These are phyloP conservation scores for Hypoxylon intermedium DNA, from an alignment of 495 filamentous ascomycete species.

Conservation along the genomic window DNA sequence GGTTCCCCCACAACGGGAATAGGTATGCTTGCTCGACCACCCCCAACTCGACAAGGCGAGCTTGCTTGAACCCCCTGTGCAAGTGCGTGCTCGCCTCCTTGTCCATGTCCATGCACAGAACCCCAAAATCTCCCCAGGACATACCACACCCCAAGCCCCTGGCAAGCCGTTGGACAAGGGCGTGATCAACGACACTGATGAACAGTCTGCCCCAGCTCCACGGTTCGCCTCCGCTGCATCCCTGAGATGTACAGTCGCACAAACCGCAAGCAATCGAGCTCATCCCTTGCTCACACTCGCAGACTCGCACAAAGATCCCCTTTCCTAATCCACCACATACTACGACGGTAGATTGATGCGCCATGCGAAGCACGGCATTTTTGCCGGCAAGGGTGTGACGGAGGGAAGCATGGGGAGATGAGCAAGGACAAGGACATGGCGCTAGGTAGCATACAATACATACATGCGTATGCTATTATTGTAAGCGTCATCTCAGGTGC, in stretches of 20 bases:
- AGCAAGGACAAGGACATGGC: constrained; percentile 10
- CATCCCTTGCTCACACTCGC: constrained; percentile 38
- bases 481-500: constrained; percentile 7
- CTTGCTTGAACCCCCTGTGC: constrained; percentile 26
- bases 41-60: constrained; percentile 29
- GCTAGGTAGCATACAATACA: constrained; percentile 6
- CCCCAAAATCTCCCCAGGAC: constrained; percentile 29
- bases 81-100: constrained; percentile 33
- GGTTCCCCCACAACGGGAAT: constrained; percentile 36
- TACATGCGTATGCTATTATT: constrained; percentile 7
- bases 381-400: constrained; percentile 25
- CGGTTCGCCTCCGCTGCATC: constrained; percentile 39
- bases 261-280: constrained; percentile 38
- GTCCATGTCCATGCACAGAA: constrained; percentile 33
- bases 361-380: constrained; percentile 41
- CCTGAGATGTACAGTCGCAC: constrained; percentile 39
- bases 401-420: constrained; percentile 18
- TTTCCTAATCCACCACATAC: constrained; percentile 34
- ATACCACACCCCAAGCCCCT: constrained; percentile 9
- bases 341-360: constrained; percentile 35
- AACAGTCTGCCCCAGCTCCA: constrained; percentile 34
- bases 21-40: constrained; percentile 30
- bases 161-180: constrained; percentile 28
- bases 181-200: constrained; percentile 20
- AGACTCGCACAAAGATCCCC: constrained; percentile 38